Base-by-base conservation (phyloP, 768 basidiomycete genomes). In the Hericium coralloides region DNA sequence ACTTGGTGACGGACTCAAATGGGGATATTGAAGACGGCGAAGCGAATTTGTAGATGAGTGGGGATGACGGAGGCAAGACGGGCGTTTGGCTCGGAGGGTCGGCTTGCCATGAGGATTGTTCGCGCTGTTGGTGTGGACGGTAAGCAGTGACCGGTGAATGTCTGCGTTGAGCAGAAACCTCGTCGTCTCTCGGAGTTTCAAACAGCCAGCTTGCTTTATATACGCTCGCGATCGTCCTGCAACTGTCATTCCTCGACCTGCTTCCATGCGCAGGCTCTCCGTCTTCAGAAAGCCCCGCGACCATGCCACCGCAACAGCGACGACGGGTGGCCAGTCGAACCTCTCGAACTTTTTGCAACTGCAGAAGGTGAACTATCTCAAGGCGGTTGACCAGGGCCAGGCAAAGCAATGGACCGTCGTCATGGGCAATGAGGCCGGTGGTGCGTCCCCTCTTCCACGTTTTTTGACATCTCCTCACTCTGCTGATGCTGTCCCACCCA, bases 361-460 rank as follows among this genome's bases (percentile, higher is more conserved):
- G 10, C 61, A 63, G 52, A 63, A 61, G 51, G 43, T 55, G n/a
- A 58, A 50, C 14, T 63, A 63, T 54, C 53, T 61, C 38, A 49
- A 41, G 15, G 52, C 61, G 15, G 17, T 60, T 26, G 48, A 25
- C 0, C 48, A 61, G 41, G 57, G 52, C 9, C 58, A 55, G 43
- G 43, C 38, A 31, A 55, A 38, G 20, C 45, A 83, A 49, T 98
- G 94, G 95, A 87, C 82, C 0, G 76, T 97, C 5, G 87, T 85
- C 0, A 90, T 94, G 85, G 95, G 95, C 0, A 99, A 99, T 68
- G 95, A 98, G 71, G 92, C 95, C 14, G 95, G 95, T 65, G 95
- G 95, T 95, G 67, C 57, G 73, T 65, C 7, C 18, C 1, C 4
- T 51, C 17, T 23, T 50, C 18, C 22, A 39, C 12, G 5, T 18